Evolutionary conservation across 257 asterid species (phyloP), one percentile per base, ranked within the genome.

Genomic region (Thymus mandschuricus): DNA sequence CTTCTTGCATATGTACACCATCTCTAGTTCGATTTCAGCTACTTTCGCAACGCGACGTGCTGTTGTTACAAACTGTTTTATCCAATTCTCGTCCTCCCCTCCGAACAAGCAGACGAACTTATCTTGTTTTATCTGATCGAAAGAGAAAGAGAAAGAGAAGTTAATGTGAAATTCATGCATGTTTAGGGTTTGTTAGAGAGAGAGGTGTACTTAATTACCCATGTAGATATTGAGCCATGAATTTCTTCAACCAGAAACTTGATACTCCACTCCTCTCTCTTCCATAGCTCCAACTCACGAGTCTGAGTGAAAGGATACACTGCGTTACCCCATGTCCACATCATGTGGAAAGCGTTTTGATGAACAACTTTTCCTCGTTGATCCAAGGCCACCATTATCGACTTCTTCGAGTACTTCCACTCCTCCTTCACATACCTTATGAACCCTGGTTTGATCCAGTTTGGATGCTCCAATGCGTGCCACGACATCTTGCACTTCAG

Each of bases 321-420:
- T 6, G 11, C 65, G 29, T 60, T 60, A 2, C 65, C 65, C 65
- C 65, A 60, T 33, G 29, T 13, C 30, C 45, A 34, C 65, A 60
- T 11, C 61, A 56, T 28, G 13, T 56, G 38, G 61, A 56, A 11
- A 2, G 61, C 40, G 15, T 60, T n/a, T 2, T 1, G 2, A 34
- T 60, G 43, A 34, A 13, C 65, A 10, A 60, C 28, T 60, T 7
- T 60, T 5, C 65, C 65, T 1, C 5, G 45, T 34, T 13, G 46
- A 34, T 60, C 65, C 44, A 60, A 5, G 1, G 65, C 44, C 46
- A 60, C 65, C 15, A 58, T 52, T 52, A 52, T 52, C 33, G 58
- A 15, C 58, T 58, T 58, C 44, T 30, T 11, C 4, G 43, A 10
- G 10, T 58, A 58, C 0, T 27, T 21, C 64, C 44, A 33, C 44